phyloP scores from a whole-genome alignment of 176 grass and related monocot species.

The Hordeum marinum region DNA sequence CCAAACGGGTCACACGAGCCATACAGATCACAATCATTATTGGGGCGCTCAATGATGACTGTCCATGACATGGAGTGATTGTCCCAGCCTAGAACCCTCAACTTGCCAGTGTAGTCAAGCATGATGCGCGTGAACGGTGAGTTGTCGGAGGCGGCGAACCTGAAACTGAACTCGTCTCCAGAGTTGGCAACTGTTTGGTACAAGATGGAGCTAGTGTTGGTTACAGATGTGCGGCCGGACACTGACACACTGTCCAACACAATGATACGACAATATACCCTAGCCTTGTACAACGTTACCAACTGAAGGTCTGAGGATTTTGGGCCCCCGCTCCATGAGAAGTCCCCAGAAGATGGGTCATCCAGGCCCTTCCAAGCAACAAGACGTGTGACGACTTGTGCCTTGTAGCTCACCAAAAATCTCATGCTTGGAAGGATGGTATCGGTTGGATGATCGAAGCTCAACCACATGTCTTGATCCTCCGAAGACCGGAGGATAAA shows the following conservation, averaged over 20 bases:
- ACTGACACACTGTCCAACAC: not conserved
- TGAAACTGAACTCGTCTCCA: not conserved
- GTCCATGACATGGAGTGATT: not conserved
- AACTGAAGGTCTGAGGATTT: not conserved
- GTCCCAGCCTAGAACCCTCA: not conserved
- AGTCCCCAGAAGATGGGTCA: constrained; percentile 6
- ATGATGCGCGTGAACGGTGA: not conserved
- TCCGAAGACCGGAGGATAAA: constrained; percentile 2
- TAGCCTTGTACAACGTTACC: not conserved
- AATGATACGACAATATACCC: not conserved
- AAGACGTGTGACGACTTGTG: not conserved
- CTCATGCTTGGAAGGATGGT: constrained; percentile 33
- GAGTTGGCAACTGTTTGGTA: not conserved
- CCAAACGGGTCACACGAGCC: no score
- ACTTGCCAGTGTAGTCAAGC: not conserved
- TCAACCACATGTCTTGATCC: not conserved
- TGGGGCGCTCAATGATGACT: no score
- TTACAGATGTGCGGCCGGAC: not conserved
- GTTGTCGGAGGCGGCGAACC: not conserved
- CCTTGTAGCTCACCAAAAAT: not conserved
- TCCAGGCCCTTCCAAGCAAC: not conserved
- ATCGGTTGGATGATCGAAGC: not conserved
- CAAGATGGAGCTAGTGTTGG: not conserved
- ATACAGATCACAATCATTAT: no score
- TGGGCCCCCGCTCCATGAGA: not conserved